These are phyloP conservation scores for Kwoniella pini DNA, from an alignment of 768 basidiomycete genomes.

Conservation along the genomic window DNA sequence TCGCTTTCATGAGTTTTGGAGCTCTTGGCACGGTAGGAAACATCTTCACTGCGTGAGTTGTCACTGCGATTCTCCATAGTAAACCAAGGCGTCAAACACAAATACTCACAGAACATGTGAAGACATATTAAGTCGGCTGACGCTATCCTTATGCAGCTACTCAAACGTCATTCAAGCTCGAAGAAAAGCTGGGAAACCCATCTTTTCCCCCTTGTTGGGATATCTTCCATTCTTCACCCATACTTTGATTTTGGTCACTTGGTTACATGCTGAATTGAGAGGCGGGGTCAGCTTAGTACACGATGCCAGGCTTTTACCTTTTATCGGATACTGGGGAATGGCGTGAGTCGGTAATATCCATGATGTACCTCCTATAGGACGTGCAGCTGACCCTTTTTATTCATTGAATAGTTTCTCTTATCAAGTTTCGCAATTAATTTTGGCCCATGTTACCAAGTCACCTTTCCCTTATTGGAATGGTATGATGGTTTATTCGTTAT, in stretches of 20 bases:
- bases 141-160: constrained; percentile 62
- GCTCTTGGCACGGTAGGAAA: constrained; percentile 73
- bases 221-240: constrained; percentile 79
- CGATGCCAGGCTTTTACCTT: constrained; percentile 78
- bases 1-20: constrained; percentile 81
- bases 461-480: constrained; percentile 84
- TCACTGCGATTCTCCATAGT: background rate
- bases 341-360: constrained; percentile 30
- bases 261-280: constrained; percentile 72
- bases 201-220: constrained; percentile 64
- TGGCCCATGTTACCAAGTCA: constrained; percentile 83
- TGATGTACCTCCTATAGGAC: background rate
- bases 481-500: constrained; percentile 77
- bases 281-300: constrained; percentile 69
- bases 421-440: constrained; percentile 85
- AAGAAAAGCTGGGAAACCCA: constrained; percentile 54
- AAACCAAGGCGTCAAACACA: background rate
- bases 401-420: constrained; percentile 55
- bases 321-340: constrained; percentile 85
- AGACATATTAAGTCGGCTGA: no score
- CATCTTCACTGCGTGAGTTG: constrained; percentile 67
- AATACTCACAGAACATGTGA: no score
- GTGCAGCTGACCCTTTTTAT: background rate
- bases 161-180: constrained; percentile 73
- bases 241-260: constrained; percentile 70